Base-by-base conservation (phyloP, 2,329 filamentous ascomycete genomes). In the Microdochium trichocladiopsis region DNA sequence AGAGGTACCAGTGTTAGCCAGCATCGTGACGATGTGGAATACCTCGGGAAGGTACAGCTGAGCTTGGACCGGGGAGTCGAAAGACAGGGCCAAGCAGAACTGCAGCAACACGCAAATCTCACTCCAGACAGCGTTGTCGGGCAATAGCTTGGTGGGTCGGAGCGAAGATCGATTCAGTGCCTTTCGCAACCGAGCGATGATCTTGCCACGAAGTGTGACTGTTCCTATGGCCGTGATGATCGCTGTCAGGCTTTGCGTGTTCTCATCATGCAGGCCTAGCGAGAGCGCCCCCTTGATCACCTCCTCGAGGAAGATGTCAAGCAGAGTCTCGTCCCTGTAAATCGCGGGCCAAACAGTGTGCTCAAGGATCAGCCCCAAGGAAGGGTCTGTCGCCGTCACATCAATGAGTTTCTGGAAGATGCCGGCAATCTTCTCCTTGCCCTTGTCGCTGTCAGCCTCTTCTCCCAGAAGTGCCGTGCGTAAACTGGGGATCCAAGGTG, bases 21-120 rank as follows among this genome's bases (percentile, higher is more conserved):
- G 72, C 82, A 88, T 86, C 0, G 84, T 87, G 53, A 87, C 82
- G 49, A 87, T 74, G 65, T 88, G 84, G 62, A 87, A 87, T 47
- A 88, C 74, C 62, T 88, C 84, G 0, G 84, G 84, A 5, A 88
- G 69, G 58, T 82, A 88, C 47, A 87, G 72, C 63, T 87, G 84
- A 3, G 83, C 78, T 64, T 88, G 84, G 14, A 84, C 76, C 22
- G 83, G 80, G 56, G 79, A 84, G 63, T 87, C 81, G 57, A 88
- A 88, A 1, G 84, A 87, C 50, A 86, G 70, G 2, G 83, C 79
- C 14, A 87, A 69, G 55, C 82, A 86, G 56, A 88, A 84, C 47
- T 83, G 80, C 49, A 88, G 70, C 28, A 88, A 69, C 47, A 87
- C 75, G 61, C 83, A 86, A 25, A 88, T 82, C 65, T 88, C 84